Base-by-base conservation (phyloP, 2,329 filamentous ascomycete species). In the Plenodomus biglobosus region DNA sequence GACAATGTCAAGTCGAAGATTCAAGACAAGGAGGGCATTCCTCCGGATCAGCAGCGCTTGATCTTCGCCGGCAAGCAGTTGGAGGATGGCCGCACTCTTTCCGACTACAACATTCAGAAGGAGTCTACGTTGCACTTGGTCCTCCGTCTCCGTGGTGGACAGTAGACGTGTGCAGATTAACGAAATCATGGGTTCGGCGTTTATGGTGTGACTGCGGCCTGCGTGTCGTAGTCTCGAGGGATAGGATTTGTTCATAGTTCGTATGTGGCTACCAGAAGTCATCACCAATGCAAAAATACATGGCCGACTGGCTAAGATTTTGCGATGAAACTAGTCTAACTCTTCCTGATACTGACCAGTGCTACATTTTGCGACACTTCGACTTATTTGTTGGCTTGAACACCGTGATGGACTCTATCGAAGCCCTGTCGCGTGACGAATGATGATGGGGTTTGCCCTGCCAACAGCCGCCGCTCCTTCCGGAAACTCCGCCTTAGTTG, bases 1-100 rank as follows among this genome's bases (percentile, higher is more conserved):
- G 91, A 96, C 80, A 96, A 96, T 55, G 92, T 96, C 34, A 96
- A 96, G 85, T 85, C 82, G 42, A 96, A 96, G 83, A 96, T 96
- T 37, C 92, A 96, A 75, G 92, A 96, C 69, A 96, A 96, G 84
- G 92, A 96, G 76, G 92, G 92, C 20, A 96, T 96, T 47, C 92
- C 92, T 39, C 92, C 92, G 10, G 92, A 96, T 70, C 92, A 97
- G 76, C 92, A 96, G 79, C 92, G 92, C 64, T 75, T 96, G 61
- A 96, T 96, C 73, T 96, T 96, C 62, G 92, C 92, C 38, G 92
- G 92, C 48, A 96, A 96, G 82, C 92, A 96, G 73, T 84, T 96
- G 3, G 92, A 97, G 75, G 92, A 97, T 62, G 92, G 92, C 55
- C 90, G 92, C 44, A 95, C 91, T 21, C 80, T 95, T 0, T 86